Evolutionary conservation across 2,329 filamentous ascomycete species (phyloP).

Genomic region (Pseudopithomyces chartarum): DNA sequence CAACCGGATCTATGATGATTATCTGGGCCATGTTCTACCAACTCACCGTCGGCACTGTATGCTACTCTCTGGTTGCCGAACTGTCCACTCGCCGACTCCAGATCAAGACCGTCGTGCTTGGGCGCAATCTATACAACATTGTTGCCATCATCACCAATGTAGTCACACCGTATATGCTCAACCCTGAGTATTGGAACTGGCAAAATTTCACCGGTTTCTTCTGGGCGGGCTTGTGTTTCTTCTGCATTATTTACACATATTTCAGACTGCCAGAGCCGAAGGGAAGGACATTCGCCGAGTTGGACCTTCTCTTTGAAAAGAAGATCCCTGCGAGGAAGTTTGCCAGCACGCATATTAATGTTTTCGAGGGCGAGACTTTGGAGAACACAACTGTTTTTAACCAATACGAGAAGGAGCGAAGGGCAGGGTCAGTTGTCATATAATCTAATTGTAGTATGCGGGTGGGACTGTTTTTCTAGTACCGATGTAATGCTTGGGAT

Average conservation of each 20-base stretch:
- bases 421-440: neutral
- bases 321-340: constrained; percentile 75
- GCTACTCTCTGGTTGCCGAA: constrained; percentile 86
- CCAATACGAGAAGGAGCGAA: constrained; percentile 40
- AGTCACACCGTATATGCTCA: constrained; percentile 90
- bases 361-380: constrained; percentile 49
- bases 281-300: constrained; percentile 82
- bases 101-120: constrained; percentile 90
- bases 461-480: no score
- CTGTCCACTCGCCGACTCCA: constrained; percentile 80
- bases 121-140: constrained; percentile 76
- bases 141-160: constrained; percentile 82
- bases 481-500: no score
- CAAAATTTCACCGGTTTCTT: constrained; percentile 87
- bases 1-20: constrained; percentile 81
- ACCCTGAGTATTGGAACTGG: constrained; percentile 87
- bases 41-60: constrained; percentile 84
- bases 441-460: neutral
- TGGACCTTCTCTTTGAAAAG: constrained; percentile 83
- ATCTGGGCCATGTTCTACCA: constrained; percentile 68
- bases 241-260: constrained; percentile 80
- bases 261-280: constrained; percentile 81
- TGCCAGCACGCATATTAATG: constrained; percentile 60
- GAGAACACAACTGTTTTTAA: constrained; percentile 37
- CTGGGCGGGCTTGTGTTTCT: constrained; percentile 80